phyloP scores from a whole-genome alignment of 2,329 filamentous ascomycete genomes.

The Hypomyces perniciosus region DNA sequence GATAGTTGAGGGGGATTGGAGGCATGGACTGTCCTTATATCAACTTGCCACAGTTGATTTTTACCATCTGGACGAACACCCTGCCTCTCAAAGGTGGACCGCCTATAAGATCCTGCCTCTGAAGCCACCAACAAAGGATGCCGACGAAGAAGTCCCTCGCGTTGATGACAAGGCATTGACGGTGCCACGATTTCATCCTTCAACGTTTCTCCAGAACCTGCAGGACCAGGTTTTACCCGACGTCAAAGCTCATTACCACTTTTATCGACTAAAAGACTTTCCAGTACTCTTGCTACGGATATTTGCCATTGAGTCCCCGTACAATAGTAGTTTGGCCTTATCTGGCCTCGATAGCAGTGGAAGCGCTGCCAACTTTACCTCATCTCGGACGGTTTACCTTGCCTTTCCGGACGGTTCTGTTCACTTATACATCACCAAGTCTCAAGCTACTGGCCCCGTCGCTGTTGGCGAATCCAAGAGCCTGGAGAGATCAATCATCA shows the following conservation, averaged over 20 bases:
- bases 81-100: conserved; percentile 57
- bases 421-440: conserved; percentile 61
- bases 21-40: conserved; percentile 57
- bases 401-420: conserved; percentile 78
- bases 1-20: conserved; percentile 63
- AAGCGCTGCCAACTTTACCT: conserved; percentile 46
- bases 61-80: conserved; percentile 60
- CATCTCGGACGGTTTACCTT: conserved; percentile 68
- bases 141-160: conserved; percentile 34
- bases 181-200: conserved; percentile 70
- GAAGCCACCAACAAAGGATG: conserved; percentile 30
- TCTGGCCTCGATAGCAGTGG: conserved; percentile 26
- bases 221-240: conserved; percentile 69
- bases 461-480: conserved; percentile 51
- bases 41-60: conserved; percentile 65
- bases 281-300: conserved; percentile 71
- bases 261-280: conserved; percentile 64
- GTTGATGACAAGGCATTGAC: conserved; percentile 41
- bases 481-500: conserved; percentile 64
- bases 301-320: conserved; percentile 74
- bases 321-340: conserved; percentile 55
- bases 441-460: conserved; percentile 37
- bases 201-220: conserved; percentile 71
- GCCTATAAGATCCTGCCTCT: conserved; percentile 54
- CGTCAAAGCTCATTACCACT: conserved; percentile 77